Evolutionary conservation across 768 basidiomycete genomes (phyloP).

Genomic region (Collybia sp.): DNA sequence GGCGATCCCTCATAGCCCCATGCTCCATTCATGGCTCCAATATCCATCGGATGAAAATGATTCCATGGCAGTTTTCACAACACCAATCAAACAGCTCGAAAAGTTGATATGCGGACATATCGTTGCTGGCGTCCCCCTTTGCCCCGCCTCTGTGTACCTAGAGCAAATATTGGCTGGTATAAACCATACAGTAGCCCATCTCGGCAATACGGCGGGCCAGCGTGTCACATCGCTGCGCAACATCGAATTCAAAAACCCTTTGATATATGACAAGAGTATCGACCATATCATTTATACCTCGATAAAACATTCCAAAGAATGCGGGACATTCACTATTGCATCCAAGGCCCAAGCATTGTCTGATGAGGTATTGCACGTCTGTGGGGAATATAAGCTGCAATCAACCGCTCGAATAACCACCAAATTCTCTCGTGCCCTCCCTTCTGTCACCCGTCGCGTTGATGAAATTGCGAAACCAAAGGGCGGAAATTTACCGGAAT

Average conservation of each 20-base stretch:
- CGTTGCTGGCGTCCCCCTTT: slow-evolving; percentile 52
- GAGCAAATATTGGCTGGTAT: slow-evolving; percentile 50
- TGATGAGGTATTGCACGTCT: slow-evolving; percentile 35
- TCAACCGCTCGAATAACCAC: slow-evolving; percentile 20
- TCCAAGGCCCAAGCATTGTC: slow-evolving; percentile 29
- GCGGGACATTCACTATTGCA: slow-evolving; percentile 40
- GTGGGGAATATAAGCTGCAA: slow-evolving; percentile 40
- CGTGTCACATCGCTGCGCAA: slow-evolving; percentile 35
- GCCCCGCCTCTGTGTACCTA: slow-evolving; percentile 64
- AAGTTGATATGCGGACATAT: slow-evolving; percentile 49
- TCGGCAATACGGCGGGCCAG: slow-evolving; percentile 18
- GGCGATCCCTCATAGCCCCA: slow-evolving; percentile 20
- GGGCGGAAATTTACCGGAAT: slow-evolving; percentile 27
- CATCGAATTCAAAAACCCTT: slow-evolving; percentile 47
- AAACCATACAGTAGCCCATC: slow-evolving; percentile 26
- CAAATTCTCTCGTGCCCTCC: slow-evolving; percentile 33
- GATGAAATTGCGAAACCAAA: slow-evolving; percentile 21
- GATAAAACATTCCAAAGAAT: slow-evolving; percentile 25
- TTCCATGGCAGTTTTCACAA: slow-evolving; percentile 45
- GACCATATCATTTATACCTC: slow-evolving; percentile 27
- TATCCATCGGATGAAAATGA: slow-evolving; percentile 31
- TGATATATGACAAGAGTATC: slow-evolving; percentile 38
- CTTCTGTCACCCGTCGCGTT: slow-evolving; percentile 28
- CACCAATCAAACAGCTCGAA: slow-evolving; percentile 39
- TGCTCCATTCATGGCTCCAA: slow-evolving; percentile 38